These are phyloP conservation scores for Chaetomium sp. DNA, from an alignment of 2,329 filamentous ascomycete species.

Conservation along the genomic window DNA sequence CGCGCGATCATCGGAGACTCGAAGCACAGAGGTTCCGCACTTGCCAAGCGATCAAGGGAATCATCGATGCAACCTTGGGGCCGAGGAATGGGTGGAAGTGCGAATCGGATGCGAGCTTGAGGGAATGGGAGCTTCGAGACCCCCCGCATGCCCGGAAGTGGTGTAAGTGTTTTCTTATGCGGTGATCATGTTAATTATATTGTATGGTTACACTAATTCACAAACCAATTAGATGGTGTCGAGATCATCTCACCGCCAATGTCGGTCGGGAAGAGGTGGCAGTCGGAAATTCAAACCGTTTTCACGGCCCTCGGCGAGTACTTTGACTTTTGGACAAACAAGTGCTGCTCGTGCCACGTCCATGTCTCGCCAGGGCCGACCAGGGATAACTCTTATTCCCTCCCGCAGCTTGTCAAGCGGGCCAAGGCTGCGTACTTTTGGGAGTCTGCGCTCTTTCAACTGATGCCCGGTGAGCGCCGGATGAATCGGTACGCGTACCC, in stretches of 20 bases:
- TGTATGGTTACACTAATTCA: not conserved
- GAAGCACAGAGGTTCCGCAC: not conserved
- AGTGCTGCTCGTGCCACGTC: not conserved
- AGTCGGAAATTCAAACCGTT: not conserved
- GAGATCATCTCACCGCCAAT: conserved; percentile 2
- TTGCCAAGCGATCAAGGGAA: not conserved
- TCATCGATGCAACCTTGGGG: not conserved
- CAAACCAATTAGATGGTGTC: not conserved
- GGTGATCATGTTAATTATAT: too few species aligned
- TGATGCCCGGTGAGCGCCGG: not conserved
- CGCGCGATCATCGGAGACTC: not conserved
- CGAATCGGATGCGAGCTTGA: not conserved
- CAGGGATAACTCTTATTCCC: not conserved
- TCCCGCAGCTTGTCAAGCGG: not conserved
- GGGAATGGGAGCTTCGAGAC: not conserved
- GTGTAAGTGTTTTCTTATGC: not conserved
- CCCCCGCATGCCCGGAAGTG: not conserved
- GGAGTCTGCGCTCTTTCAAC: not conserved
- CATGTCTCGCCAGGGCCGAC: not conserved
- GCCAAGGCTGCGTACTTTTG: not conserved
- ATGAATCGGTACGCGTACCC: not conserved
- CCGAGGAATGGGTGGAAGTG: not conserved
- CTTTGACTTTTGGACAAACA: conserved; percentile 1
- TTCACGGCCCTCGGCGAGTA: not conserved
- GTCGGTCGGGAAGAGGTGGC: not conserved